These are phyloP conservation scores for Amanita pallidorosea DNA, from an alignment of 768 basidiomycete species.

Conservation along the genomic window DNA sequence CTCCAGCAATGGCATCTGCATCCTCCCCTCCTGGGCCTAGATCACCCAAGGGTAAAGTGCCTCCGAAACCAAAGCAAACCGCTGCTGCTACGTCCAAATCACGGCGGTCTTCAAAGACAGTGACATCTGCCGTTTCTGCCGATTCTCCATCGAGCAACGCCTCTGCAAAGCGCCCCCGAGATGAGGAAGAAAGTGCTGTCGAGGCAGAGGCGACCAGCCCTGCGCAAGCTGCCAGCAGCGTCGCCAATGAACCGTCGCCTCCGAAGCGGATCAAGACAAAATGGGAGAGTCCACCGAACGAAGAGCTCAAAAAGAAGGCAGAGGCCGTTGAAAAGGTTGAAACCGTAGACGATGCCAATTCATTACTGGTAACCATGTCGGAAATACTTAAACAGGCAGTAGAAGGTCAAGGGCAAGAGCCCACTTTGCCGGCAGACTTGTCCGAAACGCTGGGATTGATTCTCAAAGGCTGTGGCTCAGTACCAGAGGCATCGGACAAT, in stretches of 20 bases:
- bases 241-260: conserved; percentile 45
- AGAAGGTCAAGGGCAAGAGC: conserved; percentile 33
- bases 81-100: conserved; percentile 13
- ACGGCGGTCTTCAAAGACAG: conserved; percentile 21
- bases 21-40: conserved; percentile 60
- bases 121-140: conserved; percentile 14
- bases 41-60: conserved; percentile 53
- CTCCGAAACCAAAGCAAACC: conserved; percentile 33
- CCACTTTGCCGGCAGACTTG: conserved; percentile 31
- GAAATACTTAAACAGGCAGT: conserved; percentile 48
- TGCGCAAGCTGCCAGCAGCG: conserved; percentile 15
- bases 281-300: conserved; percentile 52
- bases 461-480: conserved; percentile 39
- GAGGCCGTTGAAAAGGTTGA: conserved; percentile 40
- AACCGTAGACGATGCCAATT: conserved; percentile 54
- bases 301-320: conserved; percentile 32
- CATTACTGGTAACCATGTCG: conserved; percentile 54
- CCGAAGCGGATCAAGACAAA: conserved; percentile 67
- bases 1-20: conserved; percentile 40
- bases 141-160: conserved; percentile 12
- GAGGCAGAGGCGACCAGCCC: conserved; percentile 19
- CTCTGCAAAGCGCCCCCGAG: conserved; percentile 37
- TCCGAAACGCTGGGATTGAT: conserved; percentile 54
- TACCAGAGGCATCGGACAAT: conserved; percentile 29
- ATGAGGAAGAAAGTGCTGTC: conserved; percentile 35